Conservation (phyloP, 179 eudicot genomes). For the Drosera spatulata region DNA sequence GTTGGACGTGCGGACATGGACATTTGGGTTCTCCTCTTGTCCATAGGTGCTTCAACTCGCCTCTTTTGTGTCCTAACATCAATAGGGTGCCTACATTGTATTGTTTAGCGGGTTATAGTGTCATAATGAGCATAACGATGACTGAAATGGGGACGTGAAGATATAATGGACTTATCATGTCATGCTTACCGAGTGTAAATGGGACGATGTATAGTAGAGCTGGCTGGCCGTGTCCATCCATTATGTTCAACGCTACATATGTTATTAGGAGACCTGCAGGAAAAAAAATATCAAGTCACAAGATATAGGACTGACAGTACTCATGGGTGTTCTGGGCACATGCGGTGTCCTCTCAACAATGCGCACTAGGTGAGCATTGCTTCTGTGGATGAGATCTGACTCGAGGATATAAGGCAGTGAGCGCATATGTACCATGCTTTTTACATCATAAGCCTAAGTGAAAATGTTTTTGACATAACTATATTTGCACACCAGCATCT, state of each 20-base stretch:
- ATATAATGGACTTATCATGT: too few species aligned
- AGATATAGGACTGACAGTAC: not conserved
- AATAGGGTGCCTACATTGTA: constrained; percentile 56
- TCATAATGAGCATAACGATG: not conserved
- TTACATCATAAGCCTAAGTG: not conserved
- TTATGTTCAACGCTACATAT: constrained; percentile 88
- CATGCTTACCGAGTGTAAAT: constrained; percentile 64
- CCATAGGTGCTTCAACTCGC: constrained; percentile 74
- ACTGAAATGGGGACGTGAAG: not conserved
- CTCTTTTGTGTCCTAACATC: constrained; percentile 57
- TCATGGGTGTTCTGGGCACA: not conserved
- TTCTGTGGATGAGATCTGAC: too few species aligned
- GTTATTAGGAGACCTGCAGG: constrained; percentile 75
- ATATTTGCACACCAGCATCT: not conserved
- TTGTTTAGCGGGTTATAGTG: not conserved
- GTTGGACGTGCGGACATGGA: constrained; percentile 76
- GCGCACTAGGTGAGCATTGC: too few species aligned
- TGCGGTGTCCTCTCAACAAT: not conserved
- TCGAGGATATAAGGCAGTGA: too few species aligned
- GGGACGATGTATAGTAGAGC: constrained; percentile 98
- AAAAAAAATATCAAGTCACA: not conserved
- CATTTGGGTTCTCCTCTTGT: constrained; percentile 71
- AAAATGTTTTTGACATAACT: not conserved
- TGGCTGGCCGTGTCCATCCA: constrained; percentile 21
- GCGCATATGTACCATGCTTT: too few species aligned